Base-by-base conservation (phyloP, 2,329 filamentous ascomycete genomes). In the Monosporascus ibericus region DNA sequence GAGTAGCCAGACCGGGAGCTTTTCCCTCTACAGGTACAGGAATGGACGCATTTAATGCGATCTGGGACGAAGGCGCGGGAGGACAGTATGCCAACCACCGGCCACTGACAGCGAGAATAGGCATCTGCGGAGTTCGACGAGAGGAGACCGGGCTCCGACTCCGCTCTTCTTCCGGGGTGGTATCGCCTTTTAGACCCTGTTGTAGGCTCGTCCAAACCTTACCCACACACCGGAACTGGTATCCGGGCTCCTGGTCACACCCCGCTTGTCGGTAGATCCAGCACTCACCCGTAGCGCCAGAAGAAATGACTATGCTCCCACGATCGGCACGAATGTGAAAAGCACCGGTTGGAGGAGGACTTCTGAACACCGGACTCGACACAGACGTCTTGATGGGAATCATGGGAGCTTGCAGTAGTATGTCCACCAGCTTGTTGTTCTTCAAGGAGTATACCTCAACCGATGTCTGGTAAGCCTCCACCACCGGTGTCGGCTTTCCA, bases 181-280 rank as follows among this genome's bases (percentile, higher is more conserved):
- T 66, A 30, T 80, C 76, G 24, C 73, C 73, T 53, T 76, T 76
- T 18, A 74, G 69, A 30, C 74, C 72, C 58, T 84, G 80, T 64
- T 94, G 89, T 27, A 96, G 75, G 44, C 85, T 86, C 1, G 94
- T 96, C 94, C 94, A 99, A 18, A 95, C 74, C 71, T 99, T 99
- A 20, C 87, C 92, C 51, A 94, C 76, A 62, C 91, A 96, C 38
- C 70, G 75, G 66, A 79, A 86, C 17, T 69, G 65, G 44, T 72
- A 58, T 22, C 71, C 71, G 1, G 68, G 64, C 22, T 79, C 78
- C 47, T 72, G 70, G 1, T 69, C 63, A 51, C 70, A 65, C 9
- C 70, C 60, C 8, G 75, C 66, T 56, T 84, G 80, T 8, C 77
- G 73, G 61, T 80, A 97, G 7, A 96, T 75, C 78, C 88, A 96